phyloP scores from a whole-genome alignment of 768 basidiomycete species.

The Brasilioporus rufonigricans region DNA sequence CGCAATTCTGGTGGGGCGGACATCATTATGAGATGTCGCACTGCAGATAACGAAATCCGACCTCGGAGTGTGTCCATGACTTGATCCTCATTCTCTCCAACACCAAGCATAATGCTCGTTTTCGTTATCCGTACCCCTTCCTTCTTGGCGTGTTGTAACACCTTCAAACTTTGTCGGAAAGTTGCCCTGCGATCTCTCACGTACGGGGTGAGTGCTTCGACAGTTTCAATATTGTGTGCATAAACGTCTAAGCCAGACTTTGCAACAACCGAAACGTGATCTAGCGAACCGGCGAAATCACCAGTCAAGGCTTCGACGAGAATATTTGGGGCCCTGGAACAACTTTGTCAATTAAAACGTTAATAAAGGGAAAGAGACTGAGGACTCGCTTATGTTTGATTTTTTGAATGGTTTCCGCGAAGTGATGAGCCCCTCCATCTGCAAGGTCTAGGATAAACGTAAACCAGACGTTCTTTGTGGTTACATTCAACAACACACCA shows the following conservation, averaged over 20 bases:
- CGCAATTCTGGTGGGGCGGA: conserved; percentile 67
- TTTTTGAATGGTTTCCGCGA: conserved; percentile 91
- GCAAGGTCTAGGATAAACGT: conserved; percentile 62
- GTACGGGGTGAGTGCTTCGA: conserved; percentile 90
- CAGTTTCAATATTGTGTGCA: conserved; percentile 96
- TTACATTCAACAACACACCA: conserved; percentile 48
- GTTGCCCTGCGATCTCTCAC: conserved; percentile 95
- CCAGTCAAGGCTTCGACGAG: conserved; percentile 96
- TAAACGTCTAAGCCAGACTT: conserved; percentile 95
- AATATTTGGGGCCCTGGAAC: conserved; percentile 82
- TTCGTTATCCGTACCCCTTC: conserved; percentile 88
- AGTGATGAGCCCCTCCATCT: conserved; percentile 92
- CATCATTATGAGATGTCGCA: background rate
- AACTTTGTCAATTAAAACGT: background rate
- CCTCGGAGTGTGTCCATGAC: conserved; percentile 80
- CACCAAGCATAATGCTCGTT: conserved; percentile 98
- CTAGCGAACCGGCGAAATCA: conserved; percentile 81
- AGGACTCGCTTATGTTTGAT: conserved; percentile 83
- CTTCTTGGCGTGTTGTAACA: conserved; percentile 80
- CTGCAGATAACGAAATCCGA: conserved; percentile 33
- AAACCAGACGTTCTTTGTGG: background rate
- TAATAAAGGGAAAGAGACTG: conserved; percentile 15
- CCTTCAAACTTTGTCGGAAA: conserved; percentile 79
- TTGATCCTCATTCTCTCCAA: conserved; percentile 87
- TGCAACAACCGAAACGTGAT: conserved; percentile 79